Conservation (phyloP, 2,329 filamentous ascomycete genomes). For the Colletotrichum abscissum region DNA sequence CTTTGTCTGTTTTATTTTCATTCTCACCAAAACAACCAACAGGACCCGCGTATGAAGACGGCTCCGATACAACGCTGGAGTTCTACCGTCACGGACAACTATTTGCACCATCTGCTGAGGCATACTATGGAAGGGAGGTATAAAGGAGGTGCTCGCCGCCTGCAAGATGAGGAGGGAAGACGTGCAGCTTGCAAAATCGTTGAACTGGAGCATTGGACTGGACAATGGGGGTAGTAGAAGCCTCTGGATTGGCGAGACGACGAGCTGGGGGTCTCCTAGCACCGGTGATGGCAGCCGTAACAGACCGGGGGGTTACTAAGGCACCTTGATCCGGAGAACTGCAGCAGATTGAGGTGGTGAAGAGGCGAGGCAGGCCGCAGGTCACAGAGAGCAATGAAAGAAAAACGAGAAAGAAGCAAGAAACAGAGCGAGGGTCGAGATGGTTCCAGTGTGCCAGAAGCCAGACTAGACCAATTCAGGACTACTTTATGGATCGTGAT, state of each 20-base stretch:
- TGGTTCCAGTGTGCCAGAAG: conserved; percentile 21
- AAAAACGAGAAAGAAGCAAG: not conserved
- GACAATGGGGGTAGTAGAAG: not conserved
- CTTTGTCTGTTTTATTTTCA: not conserved
- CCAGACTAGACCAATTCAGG: conserved; percentile 5
- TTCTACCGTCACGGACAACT: not conserved
- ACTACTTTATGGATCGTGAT: not conserved
- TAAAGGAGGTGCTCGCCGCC: not conserved
- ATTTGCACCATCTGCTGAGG: too few relatives aligned
- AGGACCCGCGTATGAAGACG: not conserved
- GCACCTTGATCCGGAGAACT: not conserved
- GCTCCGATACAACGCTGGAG: not conserved
- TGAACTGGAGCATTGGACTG: not conserved
- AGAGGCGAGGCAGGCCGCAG: not conserved
- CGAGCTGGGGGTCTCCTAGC: conserved; percentile 14
- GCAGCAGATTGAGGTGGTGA: conserved; percentile 1
- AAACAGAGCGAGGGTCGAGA: conserved; percentile 6
- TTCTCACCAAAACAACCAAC: not conserved
- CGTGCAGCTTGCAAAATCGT: conserved; percentile 2
- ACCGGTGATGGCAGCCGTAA: conserved; percentile 27
- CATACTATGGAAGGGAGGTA: not conserved
- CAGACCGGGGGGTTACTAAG: conserved; percentile 5
- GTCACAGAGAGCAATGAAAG: not conserved
- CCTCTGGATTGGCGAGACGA: conserved; percentile 28
- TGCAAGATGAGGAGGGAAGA: conserved; percentile 10